These are phyloP conservation scores for Colletotrichum phormii DNA, from an alignment of 2,329 filamentous ascomycete genomes.

Conservation along the genomic window DNA sequence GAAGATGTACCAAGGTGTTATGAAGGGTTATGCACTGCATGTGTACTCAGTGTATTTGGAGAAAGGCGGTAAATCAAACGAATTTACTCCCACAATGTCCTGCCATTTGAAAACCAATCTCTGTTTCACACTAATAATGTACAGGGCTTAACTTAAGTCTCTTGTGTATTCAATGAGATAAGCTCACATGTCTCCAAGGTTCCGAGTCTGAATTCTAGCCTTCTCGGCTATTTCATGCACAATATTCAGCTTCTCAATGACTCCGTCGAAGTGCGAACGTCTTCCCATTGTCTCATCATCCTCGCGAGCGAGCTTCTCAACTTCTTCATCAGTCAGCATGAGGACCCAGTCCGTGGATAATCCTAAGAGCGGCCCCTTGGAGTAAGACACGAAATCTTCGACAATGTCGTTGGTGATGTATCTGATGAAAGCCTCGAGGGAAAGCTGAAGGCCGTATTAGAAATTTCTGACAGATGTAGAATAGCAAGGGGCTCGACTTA, in stretches of 20 bases:
- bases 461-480: not conserved
- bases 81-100: not conserved
- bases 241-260: slow-evolving; percentile 11
- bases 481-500: slow-evolving; percentile 24
- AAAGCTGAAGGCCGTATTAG: slow-evolving; percentile 12
- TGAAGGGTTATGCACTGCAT: not conserved
- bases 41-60: not conserved
- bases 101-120: not conserved
- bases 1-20: too few species aligned
- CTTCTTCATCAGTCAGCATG: slow-evolving; percentile 35
- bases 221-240: slow-evolving; percentile 41
- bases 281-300: slow-evolving; percentile 36
- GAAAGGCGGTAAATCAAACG: not conserved
- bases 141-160: not conserved
- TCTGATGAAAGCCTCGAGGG: slow-evolving; percentile 41
- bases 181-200: not conserved
- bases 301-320: slow-evolving; percentile 41
- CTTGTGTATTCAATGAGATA: not conserved
- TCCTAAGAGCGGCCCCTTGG: slow-evolving; percentile 39
- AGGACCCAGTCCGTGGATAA: slow-evolving; percentile 40
- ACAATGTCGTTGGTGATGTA: slow-evolving; percentile 41
- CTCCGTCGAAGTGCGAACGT: slow-evolving; percentile 6
- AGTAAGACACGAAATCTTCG: slow-evolving; percentile 40
- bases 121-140: not conserved
- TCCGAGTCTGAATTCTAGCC: slow-evolving; percentile 19